Percentiles rank a stretch among this genome's conserved stretches.
Conservation (phyloP, 208 protist genomes). For the Trypanosoma conorhini region DNA sequence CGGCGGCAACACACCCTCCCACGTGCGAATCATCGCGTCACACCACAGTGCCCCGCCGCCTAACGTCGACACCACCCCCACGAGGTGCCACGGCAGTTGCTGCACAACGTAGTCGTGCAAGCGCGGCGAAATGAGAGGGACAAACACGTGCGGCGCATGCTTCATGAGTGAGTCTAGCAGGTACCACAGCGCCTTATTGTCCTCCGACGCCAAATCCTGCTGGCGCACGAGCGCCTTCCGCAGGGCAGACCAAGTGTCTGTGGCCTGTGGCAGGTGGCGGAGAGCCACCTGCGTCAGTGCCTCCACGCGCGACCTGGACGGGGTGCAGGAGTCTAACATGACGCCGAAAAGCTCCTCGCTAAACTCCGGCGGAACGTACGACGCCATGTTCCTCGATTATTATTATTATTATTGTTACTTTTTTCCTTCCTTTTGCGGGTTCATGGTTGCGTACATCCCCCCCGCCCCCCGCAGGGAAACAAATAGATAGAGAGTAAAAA, state of each 20-base stretch:
- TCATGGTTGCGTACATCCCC: no score
- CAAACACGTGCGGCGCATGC: slow-evolving; percentile 71
- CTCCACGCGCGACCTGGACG: slow-evolving; percentile 54
- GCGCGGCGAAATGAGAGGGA: slow-evolving; percentile 62
- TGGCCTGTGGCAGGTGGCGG: slow-evolving; percentile 46
- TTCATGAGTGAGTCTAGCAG: slow-evolving; percentile 76
- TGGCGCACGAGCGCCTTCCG: slow-evolving; percentile 59
- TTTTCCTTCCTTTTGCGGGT: not conserved
- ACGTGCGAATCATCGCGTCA: slow-evolving; percentile 67
- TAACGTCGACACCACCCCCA: slow-evolving; percentile 25
- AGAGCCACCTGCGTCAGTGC: slow-evolving; percentile 60
- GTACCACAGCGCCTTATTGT: slow-evolving; percentile 73
- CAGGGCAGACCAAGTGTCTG: slow-evolving; percentile 64
- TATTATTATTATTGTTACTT: no score
- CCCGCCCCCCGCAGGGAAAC: no score
- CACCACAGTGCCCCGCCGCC: slow-evolving; percentile 50
- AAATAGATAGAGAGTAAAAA: slow-evolving; percentile 28
- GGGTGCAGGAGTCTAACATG: slow-evolving; percentile 51
- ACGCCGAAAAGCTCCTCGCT: slow-evolving; percentile 60
- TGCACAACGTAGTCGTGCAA: slow-evolving; percentile 75
- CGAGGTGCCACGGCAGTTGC: slow-evolving; percentile 63
- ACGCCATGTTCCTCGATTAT: slow-evolving; percentile 8
- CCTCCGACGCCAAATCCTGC: slow-evolving; percentile 38
- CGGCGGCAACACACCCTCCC: slow-evolving; percentile 55
- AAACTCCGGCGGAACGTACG: slow-evolving; percentile 29